Conservation (phyloP, 768 basidiomycete species). For the Cystobasidium ongulense region DNA sequence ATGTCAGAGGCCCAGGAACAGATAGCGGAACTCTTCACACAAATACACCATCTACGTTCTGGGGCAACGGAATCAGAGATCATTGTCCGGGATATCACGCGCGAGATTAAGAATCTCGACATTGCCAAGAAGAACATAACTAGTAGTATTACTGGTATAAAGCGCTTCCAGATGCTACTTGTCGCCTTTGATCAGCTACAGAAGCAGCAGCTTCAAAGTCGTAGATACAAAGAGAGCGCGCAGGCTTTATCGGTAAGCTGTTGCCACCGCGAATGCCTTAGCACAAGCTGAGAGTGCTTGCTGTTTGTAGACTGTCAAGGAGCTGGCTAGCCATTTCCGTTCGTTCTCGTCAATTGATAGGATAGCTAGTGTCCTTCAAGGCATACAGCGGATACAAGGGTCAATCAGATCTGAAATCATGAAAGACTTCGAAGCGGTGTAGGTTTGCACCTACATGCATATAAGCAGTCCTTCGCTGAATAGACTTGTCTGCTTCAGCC, state of each 20-base stretch:
- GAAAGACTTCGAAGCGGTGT: conserved; percentile 65
- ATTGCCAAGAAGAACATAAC: conserved; percentile 87
- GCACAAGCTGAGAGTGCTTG: background rate
- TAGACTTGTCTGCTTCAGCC: background rate
- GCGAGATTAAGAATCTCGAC: conserved; percentile 90
- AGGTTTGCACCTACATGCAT: background rate
- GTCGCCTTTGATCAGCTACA: conserved; percentile 40
- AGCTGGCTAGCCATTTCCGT: conserved; percentile 73
- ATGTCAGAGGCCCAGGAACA: conserved; percentile 92
- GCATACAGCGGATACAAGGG: conserved; percentile 74
- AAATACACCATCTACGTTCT: conserved; percentile 92
- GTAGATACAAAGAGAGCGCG: conserved; percentile 65
- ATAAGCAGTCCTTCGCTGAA: no score
- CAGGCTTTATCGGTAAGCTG: conserved; percentile 65
- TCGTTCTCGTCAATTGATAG: conserved; percentile 66
- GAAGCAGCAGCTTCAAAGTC: conserved; percentile 33
- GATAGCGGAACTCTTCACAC: conserved; percentile 86
- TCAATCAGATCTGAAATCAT: conserved; percentile 71
- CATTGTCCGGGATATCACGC: conserved; percentile 87
- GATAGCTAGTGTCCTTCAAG: conserved; percentile 67
- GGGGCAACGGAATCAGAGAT: conserved; percentile 96
- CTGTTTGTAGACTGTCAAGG: conserved; percentile 64
- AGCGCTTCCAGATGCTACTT: conserved; percentile 77
- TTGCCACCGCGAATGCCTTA: conserved; percentile 34
- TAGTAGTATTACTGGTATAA: conserved; percentile 77